A percentile compares a stretch with the other conserved stretches of the same genome.
phyloP scores from a whole-genome alignment of 805 yeast genomes.

The Pichia exigua region DNA sequence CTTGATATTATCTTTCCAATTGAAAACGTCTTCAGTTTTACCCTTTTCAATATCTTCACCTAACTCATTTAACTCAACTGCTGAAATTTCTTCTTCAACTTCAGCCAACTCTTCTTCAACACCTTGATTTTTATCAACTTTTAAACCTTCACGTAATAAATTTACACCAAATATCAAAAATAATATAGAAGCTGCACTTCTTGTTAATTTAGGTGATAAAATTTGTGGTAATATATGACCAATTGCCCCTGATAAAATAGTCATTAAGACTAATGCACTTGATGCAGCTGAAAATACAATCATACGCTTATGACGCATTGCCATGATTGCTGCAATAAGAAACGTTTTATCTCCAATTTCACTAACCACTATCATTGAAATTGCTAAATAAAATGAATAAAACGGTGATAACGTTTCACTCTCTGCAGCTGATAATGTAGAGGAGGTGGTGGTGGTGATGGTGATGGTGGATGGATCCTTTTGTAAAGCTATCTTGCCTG shows the following conservation, averaged over 20 bases:
- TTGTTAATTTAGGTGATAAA: slow-evolving; percentile 72
- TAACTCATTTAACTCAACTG: slow-evolving; percentile 44
- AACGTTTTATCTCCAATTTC: slow-evolving; percentile 98
- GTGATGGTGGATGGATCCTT: not conserved
- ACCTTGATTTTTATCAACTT: slow-evolving; percentile 74
- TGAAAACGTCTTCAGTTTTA: not conserved
- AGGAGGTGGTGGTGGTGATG: not conserved
- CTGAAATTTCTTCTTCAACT: slow-evolving; percentile 87
- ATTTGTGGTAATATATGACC: slow-evolving; percentile 88
- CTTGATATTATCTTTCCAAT: slow-evolving; percentile 27
- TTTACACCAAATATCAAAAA: slow-evolving; percentile 79
- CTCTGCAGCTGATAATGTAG: not conserved
- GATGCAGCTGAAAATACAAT: slow-evolving; percentile 88
- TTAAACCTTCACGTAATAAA: slow-evolving; percentile 71
- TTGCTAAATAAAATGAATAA: slow-evolving; percentile 61
- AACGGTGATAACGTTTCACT: slow-evolving; percentile 9
- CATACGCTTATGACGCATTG: slow-evolving; percentile 82
- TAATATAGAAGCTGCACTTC: slow-evolving; percentile 69
- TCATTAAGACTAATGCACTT: slow-evolving; percentile 80
- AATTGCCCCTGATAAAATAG: slow-evolving; percentile 79
- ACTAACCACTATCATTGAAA: slow-evolving; percentile 87
- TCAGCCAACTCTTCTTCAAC: slow-evolving; percentile 95
- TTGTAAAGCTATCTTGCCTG: not conserved
- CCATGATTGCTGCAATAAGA: slow-evolving; percentile 94
- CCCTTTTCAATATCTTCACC: slow-evolving; percentile 59